A percentile compares a stretch with the other conserved stretches of the same genome.
These are phyloP conservation scores for Carpinus fangiana DNA, from an alignment of 306 rosid genomes.

Conservation along the genomic window DNA sequence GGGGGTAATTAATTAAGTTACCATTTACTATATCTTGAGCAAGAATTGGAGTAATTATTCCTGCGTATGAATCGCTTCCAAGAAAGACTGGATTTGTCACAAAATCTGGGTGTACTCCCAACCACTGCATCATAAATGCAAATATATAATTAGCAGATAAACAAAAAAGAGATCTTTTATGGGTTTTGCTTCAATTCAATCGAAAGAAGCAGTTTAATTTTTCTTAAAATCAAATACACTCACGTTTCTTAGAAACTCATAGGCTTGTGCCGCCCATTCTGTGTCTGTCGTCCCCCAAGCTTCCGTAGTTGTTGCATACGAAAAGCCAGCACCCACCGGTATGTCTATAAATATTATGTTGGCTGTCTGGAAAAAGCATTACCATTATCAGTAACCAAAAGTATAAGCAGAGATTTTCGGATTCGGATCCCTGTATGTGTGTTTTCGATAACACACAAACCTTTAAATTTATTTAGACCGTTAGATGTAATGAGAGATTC, in stretches of 20 bases:
- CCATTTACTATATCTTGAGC: conserved; percentile 30
- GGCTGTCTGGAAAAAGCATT: conserved; percentile 19
- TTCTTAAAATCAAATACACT: neutral
- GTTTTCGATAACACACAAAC: too few species aligned
- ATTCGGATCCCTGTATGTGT: too few species aligned
- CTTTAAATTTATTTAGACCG: too few species aligned
- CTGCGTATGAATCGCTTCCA: conserved; percentile 33
- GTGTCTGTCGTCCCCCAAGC: conserved; percentile 29
- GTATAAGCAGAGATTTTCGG: neutral
- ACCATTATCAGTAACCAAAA: neutral
- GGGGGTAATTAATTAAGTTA: neutral
- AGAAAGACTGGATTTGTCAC: conserved; percentile 19
- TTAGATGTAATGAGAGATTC: too few species aligned
- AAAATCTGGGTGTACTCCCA: conserved; percentile 24
- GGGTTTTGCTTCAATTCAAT: too few species aligned
- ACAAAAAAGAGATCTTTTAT: neutral
- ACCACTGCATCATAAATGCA: conserved; percentile 17
- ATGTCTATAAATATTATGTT: conserved; percentile 27
- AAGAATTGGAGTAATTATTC: conserved; percentile 26
- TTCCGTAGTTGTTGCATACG: neutral
- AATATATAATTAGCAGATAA: neutral
- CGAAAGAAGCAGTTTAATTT: too few species aligned
- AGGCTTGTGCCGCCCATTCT: neutral
- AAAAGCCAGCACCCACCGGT: conserved; percentile 30
- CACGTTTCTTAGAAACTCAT: conserved; percentile 24